Evolutionary conservation across 495 filamentous ascomycete species (phyloP).

Genomic region (Aspergillus steynii): DNA sequence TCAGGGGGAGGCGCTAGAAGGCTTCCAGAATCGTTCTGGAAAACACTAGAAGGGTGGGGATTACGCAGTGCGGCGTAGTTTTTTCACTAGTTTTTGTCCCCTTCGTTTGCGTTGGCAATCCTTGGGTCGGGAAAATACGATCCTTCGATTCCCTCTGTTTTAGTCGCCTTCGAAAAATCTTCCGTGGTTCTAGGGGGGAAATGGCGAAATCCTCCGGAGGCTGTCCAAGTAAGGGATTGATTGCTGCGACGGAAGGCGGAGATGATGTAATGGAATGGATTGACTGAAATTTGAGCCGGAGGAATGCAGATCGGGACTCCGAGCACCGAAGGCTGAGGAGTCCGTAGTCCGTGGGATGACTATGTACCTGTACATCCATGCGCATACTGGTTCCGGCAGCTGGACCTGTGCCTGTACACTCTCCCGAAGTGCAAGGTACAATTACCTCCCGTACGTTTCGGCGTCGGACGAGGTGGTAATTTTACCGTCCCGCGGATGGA

Average conservation of each 20-base stretch:
- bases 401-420: too few species aligned
- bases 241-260: too few species aligned
- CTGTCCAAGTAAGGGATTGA: too few species aligned
- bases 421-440: too few species aligned
- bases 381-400: too few species aligned
- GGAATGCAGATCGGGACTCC: neutral
- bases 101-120: neutral
- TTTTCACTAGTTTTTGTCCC: conserved; percentile 4
- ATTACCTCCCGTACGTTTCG: too few species aligned
- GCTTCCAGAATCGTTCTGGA: conserved; percentile 39
- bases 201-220: neutral
- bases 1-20: conserved; percentile 30
- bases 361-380: too few species aligned
- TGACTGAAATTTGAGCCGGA: neutral
- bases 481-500: neutral
- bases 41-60: conserved; percentile 27
- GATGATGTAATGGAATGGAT: neutral
- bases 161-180: neutral
- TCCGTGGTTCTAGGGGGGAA: neutral
- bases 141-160: neutral
- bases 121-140: neutral
- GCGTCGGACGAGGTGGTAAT: neutral
- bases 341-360: too few species aligned
- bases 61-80: neutral
- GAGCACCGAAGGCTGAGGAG: neutral